Evolutionary conservation across 1,284 basidiomycete species (phyloP), one percentile per base, ranked within the genome.

Genomic region (Fomitopsis betulina): DNA sequence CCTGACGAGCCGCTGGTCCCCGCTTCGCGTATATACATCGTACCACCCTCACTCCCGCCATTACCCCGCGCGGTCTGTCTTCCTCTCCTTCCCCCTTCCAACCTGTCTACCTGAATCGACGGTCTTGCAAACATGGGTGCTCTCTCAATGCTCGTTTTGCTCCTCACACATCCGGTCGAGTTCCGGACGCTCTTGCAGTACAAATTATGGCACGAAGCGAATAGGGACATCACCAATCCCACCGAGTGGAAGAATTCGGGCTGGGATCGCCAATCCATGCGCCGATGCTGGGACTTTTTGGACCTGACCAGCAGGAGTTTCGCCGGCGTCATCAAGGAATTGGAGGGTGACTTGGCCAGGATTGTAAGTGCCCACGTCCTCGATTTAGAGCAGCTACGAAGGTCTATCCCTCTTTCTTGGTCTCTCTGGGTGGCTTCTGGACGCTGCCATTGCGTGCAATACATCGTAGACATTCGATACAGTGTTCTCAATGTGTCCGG

Each of bases 281-380:
- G 86, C 57, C 79, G 85, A 52, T 98, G 95, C 71, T 99, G 96
- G 96, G 76, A 84, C 5, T 89, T 96, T 67, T 79, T 99, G 57
- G 95, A 98, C 79, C 64, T 81, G 73, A 97, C 96, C 10, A 94
- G 92, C 65, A 78, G 96, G 60, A 94, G 89, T 74, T 99, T 98
- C 67, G 82, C 94, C 3, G 87, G 92, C 8, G 96, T 99, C 65
- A 96, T 98, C 71, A 98, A 97, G 76, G 94, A 98, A 76, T 79
- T 99, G 12, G 95, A 99, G 53, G 96, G 95, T 1, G 96, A 98
- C 70, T 78, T 99, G 59, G 93, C 94, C 4, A 80, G 96, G 60
- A 91, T 91, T 50, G 95, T 96, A 68, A 76, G 92, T 86, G 12
- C 38, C 17, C 42, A 47, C 54, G 25, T 35, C 25, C 5, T 50